Base-by-base conservation (phyloP, 2,329 filamentous ascomycete genomes). In the Tolypocladium paradoxum region DNA sequence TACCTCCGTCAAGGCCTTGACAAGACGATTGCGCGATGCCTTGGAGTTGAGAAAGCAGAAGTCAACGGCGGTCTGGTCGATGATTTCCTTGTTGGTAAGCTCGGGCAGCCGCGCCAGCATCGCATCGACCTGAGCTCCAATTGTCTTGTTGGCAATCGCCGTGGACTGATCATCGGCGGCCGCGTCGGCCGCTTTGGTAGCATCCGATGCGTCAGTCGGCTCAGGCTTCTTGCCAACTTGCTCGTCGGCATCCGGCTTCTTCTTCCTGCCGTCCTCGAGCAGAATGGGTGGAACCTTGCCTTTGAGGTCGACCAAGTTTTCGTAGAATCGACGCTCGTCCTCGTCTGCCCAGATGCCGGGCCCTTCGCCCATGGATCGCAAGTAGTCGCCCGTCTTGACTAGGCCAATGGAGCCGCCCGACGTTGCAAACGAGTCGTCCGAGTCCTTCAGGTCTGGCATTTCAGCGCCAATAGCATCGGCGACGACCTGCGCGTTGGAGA, bases 11-110 rank as follows among this genome's bases (percentile, higher is more conserved):
- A 99, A 75, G 33, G 90, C 88, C 69, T 96, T 97, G 66, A 97
- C 79, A 2, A 99, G 79, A 49, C 93, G 83, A 67, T 99, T 99
- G 34, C 95, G 84, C 0, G 95, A 99, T 11, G 93, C 93, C 66
- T 99, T 99, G 1, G 93, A 99, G 68, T 99, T 99, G 55, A 99
- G 76, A 64, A 96, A 99, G 71, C 93, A 97, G 65, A 99, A 99
- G 64, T 97, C 92, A 56, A 96, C 87, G 8, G 95, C 93, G 48
- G 88, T 84, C 67, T 96, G 86, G 64, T 99, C 93, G 52, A 96
- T 89, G 50, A 84, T 76, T 50, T 99, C 95, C 65, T 96, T 97
- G 64, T 82, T 92, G 37, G 88, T 92, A 51, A 99, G 75, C 56
- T 97, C 92, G 0, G 91, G 90, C n/a, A 99, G 78, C 24, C 90